A percentile compares a stretch with the other conserved stretches of the same genome.
Conservation (phyloP, 257 asterid species). For the Solanum arcanum region DNA sequence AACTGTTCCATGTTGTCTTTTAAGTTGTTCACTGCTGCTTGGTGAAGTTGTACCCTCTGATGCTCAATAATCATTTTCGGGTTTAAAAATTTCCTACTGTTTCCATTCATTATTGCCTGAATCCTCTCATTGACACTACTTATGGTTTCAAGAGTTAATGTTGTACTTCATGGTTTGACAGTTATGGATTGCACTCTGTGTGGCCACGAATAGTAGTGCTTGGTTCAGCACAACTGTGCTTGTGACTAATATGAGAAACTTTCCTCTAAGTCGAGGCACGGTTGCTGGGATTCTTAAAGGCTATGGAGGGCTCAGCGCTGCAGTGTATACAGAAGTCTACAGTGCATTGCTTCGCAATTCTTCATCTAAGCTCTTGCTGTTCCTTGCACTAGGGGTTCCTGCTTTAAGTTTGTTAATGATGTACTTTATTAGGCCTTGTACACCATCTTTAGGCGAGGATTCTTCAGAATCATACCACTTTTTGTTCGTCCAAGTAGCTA, state of each 20-base stretch:
- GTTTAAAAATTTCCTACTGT: neutral
- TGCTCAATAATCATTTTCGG: neutral
- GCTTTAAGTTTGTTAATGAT: constrained; percentile 37
- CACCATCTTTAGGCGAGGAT: constrained; percentile 53
- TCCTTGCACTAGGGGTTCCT: constrained; percentile 54
- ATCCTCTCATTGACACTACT: neutral
- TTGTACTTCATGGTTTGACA: constrained; percentile 11
- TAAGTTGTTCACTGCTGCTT: neutral
- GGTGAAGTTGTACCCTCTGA: neutral
- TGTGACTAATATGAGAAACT: constrained; percentile 72
- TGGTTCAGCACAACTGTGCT: constrained; percentile 68
- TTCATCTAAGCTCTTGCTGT: constrained; percentile 37
- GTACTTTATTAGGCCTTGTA: constrained; percentile 51
- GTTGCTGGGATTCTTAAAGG: constrained; percentile 75
- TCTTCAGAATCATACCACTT: constrained; percentile 43
- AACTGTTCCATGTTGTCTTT: neutral
- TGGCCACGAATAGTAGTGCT: constrained; percentile 55
- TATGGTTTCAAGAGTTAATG: neutral
- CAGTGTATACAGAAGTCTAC: constrained; percentile 55
- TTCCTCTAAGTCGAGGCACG: constrained; percentile 58
- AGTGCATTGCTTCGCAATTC: constrained; percentile 37
- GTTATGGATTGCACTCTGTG: constrained; percentile 54
- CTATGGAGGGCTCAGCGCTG: constrained; percentile 58
- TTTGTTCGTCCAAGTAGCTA: constrained; percentile 47
- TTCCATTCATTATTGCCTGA: neutral